These are phyloP conservation scores for Epichloe gansuensis DNA, from an alignment of 2,329 filamentous ascomycete genomes.

Conservation along the genomic window DNA sequence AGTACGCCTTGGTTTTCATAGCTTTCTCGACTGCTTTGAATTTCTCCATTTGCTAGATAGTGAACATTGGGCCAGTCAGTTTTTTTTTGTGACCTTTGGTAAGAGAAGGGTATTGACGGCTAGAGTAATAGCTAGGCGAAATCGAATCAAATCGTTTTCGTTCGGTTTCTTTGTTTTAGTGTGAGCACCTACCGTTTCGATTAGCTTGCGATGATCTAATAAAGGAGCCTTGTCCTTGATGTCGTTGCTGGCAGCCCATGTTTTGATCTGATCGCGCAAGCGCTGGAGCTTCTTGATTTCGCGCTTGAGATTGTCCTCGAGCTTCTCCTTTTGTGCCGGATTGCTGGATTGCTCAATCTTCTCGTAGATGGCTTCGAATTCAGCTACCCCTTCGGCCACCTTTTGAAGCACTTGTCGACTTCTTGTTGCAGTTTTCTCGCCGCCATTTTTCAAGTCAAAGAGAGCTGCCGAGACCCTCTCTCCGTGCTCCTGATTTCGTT, in stretches of 20 bases:
- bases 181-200: conserved; percentile 70
- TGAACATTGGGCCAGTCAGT: not conserved
- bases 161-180: not conserved
- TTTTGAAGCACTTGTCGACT: conserved; percentile 99
- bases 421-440: conserved; percentile 94
- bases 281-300: conserved; percentile 99
- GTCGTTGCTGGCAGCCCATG: conserved; percentile 96
- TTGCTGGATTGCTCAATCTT: conserved; percentile 93
- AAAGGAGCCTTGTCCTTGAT: conserved; percentile 98
- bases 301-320: conserved; percentile 94
- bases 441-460: conserved; percentile 53
- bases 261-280: conserved; percentile 97
- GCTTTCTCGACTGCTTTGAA: conserved; percentile 99
- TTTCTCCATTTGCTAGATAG: conserved; percentile 84
- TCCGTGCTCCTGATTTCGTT: not conserved
- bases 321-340: conserved; percentile 92
- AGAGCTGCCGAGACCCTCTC: not conserved
- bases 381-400: conserved; percentile 80
- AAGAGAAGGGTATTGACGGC: too few relatives aligned
- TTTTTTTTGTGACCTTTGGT: not conserved
- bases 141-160: not conserved
- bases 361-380: conserved; percentile 92
- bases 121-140: too few relatives aligned
- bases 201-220: conserved; percentile 85
- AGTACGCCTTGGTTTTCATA: conserved; percentile 99